phyloP scores from a whole-genome alignment of 176 grass and related monocot genomes.

The Eragrostis nindensis region DNA sequence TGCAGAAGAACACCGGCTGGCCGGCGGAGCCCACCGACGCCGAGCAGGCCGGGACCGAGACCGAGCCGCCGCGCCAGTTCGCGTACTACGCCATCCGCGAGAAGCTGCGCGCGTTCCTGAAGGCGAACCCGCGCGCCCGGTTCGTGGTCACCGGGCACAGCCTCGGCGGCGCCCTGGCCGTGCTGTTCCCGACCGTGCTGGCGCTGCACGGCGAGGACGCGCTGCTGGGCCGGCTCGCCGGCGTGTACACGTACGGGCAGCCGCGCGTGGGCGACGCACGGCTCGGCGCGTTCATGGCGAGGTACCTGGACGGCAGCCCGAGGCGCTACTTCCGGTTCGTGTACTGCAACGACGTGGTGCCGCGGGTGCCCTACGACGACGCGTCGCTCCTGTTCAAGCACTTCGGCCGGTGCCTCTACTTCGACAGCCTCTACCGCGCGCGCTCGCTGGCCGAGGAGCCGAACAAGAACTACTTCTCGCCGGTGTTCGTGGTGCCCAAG shows the following conservation, averaged over 20 bases:
- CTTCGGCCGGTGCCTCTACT: conserved; percentile 70
- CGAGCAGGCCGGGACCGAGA: background rate
- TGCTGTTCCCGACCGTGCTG: conserved; percentile 70
- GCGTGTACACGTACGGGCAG: conserved; percentile 87
- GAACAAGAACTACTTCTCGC: conserved; percentile 92
- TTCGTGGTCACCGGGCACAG: conserved; percentile 79
- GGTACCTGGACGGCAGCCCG: conserved; percentile 1
- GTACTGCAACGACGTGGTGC: conserved; percentile 85
- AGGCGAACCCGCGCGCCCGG: conserved; percentile 44
- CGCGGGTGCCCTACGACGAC: conserved; percentile 75
- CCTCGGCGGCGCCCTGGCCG: conserved; percentile 75
- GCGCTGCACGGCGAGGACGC: conserved; percentile 40
- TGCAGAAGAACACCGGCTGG: conserved; percentile 49
- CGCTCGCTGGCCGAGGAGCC: conserved; percentile 52
- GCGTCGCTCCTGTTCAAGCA: conserved; percentile 65
- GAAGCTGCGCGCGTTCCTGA: conserved; percentile 47
- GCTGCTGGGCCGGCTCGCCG: conserved; percentile 49
- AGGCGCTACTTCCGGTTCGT: conserved; percentile 65
- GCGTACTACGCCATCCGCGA: conserved; percentile 82
- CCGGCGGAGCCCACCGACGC: conserved; percentile 12
- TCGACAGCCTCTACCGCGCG: conserved; percentile 51
- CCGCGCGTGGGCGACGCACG: conserved; percentile 61
- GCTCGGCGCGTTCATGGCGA: conserved; percentile 55
- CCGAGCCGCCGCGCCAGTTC: background rate
- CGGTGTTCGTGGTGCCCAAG: conserved; percentile 54